Evolutionary conservation across 1,284 basidiomycete genomes (phyloP).

Genomic region (Polyporus tsugae): DNA sequence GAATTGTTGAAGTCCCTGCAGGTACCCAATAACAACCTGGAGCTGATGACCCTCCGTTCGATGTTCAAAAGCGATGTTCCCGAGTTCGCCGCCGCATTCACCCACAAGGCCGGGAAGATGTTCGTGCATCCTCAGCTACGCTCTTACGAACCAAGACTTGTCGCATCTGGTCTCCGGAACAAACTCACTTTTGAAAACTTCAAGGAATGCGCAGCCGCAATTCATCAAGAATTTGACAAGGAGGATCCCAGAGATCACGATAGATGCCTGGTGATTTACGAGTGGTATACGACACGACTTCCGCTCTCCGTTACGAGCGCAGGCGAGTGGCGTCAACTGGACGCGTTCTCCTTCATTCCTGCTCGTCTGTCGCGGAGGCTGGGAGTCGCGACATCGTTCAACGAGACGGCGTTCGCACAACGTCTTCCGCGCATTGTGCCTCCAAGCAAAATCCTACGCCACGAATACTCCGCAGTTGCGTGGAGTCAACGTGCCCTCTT

Average conservation of each 20-base stretch:
- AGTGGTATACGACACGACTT: constrained; percentile 45
- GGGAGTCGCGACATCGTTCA: constrained; percentile 26
- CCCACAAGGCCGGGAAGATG: neutral
- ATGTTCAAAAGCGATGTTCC: constrained; percentile 10
- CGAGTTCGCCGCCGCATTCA: constrained; percentile 20
- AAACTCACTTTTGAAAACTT: constrained; percentile 20
- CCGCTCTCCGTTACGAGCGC: constrained; percentile 43
- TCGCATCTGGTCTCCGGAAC: constrained; percentile 16
- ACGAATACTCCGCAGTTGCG: constrained; percentile 47
- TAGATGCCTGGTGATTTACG: constrained; percentile 44
- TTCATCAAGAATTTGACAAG: constrained; percentile 17
- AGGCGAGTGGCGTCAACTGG: constrained; percentile 42
- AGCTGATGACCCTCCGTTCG: neutral
- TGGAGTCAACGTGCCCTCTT: constrained; percentile 55
- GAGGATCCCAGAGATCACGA: neutral
- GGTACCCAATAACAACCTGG: constrained; percentile 9
- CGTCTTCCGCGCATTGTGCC: constrained; percentile 44
- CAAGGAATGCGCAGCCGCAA: constrained; percentile 20
- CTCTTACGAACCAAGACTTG: constrained; percentile 16
- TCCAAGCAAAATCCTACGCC: constrained; percentile 47
- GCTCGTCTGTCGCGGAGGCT: constrained; percentile 30
- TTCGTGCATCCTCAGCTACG: constrained; percentile 21
- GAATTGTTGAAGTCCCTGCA: neutral
- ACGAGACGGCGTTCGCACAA: constrained; percentile 32
- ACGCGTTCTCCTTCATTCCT: constrained; percentile 50